phyloP scores from a whole-genome alignment of 345 rosid genomes.

The Pistacia integerrima region DNA sequence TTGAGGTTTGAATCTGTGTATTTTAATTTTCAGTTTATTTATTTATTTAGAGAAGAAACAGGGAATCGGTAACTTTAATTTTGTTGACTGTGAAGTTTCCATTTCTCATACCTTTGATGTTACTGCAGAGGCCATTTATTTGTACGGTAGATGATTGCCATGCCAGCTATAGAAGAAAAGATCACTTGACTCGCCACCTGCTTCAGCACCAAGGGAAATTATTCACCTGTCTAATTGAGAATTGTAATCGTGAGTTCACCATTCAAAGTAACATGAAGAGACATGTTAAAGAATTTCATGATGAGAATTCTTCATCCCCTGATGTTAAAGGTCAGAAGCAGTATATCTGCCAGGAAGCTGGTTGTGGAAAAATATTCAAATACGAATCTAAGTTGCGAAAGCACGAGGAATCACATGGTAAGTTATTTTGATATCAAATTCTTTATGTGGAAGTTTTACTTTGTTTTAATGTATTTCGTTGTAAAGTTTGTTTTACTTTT shows the following conservation, averaged over 20 bases:
- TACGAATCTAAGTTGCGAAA: conserved; percentile 58
- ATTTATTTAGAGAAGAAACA: too few relatives aligned
- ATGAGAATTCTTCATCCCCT: conserved; percentile 22
- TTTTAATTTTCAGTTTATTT: background rate
- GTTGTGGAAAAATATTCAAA: conserved; percentile 79
- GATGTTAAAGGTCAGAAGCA: conserved; percentile 31
- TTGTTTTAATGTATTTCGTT: background rate
- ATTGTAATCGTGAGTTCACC: conserved; percentile 52
- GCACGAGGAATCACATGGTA: conserved; percentile 85
- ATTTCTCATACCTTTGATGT: background rate
- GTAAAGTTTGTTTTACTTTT: background rate
- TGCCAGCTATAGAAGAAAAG: conserved; percentile 82
- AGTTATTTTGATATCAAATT: conserved; percentile 16
- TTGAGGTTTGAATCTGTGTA: conserved; percentile 44
- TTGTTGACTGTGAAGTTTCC: background rate
- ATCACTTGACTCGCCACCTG: conserved; percentile 83
- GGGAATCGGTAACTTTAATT: too few relatives aligned
- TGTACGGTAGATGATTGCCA: conserved; percentile 70
- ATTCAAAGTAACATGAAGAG: conserved; percentile 58
- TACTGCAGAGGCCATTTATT: conserved; percentile 64
- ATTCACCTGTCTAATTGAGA: conserved; percentile 65
- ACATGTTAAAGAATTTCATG: conserved; percentile 61
- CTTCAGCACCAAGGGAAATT: conserved; percentile 72
- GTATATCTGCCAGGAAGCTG: conserved; percentile 62
- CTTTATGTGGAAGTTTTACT: background rate